Conservation (phyloP, 495 filamentous ascomycete genomes). For the Ascodesmis nigricans region DNA sequence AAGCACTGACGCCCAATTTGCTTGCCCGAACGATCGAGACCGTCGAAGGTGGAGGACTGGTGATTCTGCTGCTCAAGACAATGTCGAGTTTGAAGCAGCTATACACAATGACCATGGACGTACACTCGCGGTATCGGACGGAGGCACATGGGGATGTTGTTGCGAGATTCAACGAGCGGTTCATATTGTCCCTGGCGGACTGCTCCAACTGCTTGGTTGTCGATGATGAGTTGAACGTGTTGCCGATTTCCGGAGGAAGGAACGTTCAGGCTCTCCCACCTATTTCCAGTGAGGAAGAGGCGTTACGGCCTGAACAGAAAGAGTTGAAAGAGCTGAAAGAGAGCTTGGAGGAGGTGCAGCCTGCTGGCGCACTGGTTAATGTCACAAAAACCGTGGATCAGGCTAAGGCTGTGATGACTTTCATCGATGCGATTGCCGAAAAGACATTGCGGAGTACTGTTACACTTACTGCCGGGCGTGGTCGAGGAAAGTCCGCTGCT, state of each 20-base stretch:
- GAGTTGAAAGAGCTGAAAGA: constrained; percentile 79
- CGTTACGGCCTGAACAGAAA: constrained; percentile 39
- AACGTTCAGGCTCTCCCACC: constrained; percentile 67
- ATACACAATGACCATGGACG: constrained; percentile 93
- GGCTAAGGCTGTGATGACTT: constrained; percentile 81
- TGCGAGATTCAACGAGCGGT: constrained; percentile 93
- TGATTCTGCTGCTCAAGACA: constrained; percentile 75
- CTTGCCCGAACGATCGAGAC: constrained; percentile 91
- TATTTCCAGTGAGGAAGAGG: constrained; percentile 39
- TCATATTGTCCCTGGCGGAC: constrained; percentile 81
- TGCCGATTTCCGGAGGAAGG: constrained; percentile 92
- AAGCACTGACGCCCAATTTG: constrained; percentile 89
- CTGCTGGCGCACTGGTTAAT: constrained; percentile 59
- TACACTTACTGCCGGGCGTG: constrained; percentile 78
- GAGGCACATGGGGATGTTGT: constrained; percentile 92
- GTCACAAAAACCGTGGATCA: constrained; percentile 85
- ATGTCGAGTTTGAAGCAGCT: constrained; percentile 96
- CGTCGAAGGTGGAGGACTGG: constrained; percentile 86
- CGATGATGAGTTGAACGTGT: constrained; percentile 91
- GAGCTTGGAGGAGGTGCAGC: constrained; percentile 59
- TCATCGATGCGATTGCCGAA: constrained; percentile 88
- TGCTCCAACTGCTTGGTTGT: constrained; percentile 90
- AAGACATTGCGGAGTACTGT: constrained; percentile 90
- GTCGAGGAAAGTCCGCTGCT: constrained; percentile 90
- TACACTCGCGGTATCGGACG: constrained; percentile 88